Base-by-base conservation (phyloP, 2,329 filamentous ascomycete species). In the Neofusicoccum ribis region DNA sequence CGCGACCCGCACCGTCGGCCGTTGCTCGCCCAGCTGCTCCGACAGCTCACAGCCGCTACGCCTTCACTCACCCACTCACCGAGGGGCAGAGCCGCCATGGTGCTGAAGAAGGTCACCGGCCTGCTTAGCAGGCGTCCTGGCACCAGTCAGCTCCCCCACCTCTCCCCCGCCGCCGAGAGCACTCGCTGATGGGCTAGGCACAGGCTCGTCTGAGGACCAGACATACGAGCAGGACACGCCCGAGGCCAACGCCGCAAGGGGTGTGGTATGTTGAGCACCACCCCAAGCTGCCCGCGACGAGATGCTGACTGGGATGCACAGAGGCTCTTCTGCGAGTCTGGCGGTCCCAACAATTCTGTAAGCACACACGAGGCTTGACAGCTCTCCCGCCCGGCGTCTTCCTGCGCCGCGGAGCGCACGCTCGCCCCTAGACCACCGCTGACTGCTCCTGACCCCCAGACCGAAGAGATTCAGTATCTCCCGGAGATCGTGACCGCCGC, bases 401-500 rank as follows among this genome's bases (percentile, higher is more conserved):
- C 20, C 20, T 20, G 20, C 2, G 20, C 20, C 20, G 20, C 20
- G 20, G 20, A 20, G 20, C 20, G 20, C 20, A 20, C 20, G 46
- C 37, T 46, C 51, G 20, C 37, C 43, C 37, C 31, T 34, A 43
- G 47, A 60, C 34, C 34, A 23, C 14, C n/a, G 36, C 50, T 60
- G 41, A 43, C 47, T 43, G 41, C 37, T 65, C 77, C 63, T 17
- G 8, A n/a, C 3, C 27, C 3, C n/a, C 65, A 92, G 85, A 91
- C 89, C 74, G 91, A 96, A 77, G 95, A 98, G 81, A 93, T 96
- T 68, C 88, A 97, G 66, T 92, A 93, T 74, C 89, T 98, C 41
- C 95, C 95, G 8, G 87, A 89, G 66, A 97, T 99, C 70, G 95
- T 99, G 81, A 95, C 98, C 74, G 88, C 91, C 61, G 93, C 93